Base-by-base conservation (phyloP, 2,329 filamentous ascomycete genomes). In the Cyphellophora europaea region DNA sequence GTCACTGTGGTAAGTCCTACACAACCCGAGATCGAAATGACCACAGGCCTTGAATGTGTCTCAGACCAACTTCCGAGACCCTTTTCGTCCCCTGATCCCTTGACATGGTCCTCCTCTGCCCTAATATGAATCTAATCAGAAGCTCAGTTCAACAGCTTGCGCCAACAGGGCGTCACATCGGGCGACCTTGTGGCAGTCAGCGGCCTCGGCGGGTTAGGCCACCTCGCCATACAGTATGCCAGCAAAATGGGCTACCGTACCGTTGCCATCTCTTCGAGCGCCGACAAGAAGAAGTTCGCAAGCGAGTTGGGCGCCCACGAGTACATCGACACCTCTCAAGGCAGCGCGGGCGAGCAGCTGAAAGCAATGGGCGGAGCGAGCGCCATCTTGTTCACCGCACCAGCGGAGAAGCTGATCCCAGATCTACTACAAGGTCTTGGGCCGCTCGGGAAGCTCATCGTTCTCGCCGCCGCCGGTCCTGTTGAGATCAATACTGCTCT, bases 301-400 rank as follows among this genome's bases (percentile, higher is more conserved):
- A 59, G 59, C 29, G 46, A 72, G 43, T 57, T 77, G 6, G 74
- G 74, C 5, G 73, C 73, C 0, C 67, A 66, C 37, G 69, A 73
- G 33, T 77, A 72, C 49, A 63, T 77, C 35, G 66, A 72, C 44
- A 48, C 50, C 4, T 58, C 52, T 38, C 53, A 57, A 37, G 51
- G 48, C 12, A 56, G 63, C 23, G 38, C 52, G 15, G 53, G 48
- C 5, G 50, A 53, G 13, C 53, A 52, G 10, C 40, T 63, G 36
- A 51, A 58, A 39, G 21, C n/a, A 53, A 51, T 12, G 5, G 12
- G 4, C n/a, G 6, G 27, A 19, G 57, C 54, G 5, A 41, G 49
- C 2, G 29, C 58, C 33, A 54, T 63, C 38, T 51, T 64, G 1
- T 47, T 53, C 11, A 63, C 61, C 5, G 59, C 58, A 4, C 61